Base-by-base conservation (phyloP, 768 basidiomycete species). In the Macrolepiota albuminosa region DNA sequence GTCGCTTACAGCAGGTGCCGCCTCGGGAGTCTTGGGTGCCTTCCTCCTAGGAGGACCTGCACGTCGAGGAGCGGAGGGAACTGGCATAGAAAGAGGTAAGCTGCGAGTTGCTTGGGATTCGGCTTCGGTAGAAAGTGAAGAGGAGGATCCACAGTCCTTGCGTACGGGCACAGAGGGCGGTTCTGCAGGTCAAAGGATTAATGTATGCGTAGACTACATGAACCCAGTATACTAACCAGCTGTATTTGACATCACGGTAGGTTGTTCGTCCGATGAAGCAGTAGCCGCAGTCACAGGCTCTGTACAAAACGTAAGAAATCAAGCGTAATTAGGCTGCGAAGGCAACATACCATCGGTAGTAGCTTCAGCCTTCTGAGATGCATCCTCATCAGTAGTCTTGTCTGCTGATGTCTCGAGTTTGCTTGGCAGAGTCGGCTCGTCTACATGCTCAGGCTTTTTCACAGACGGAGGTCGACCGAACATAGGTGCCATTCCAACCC, bases 401-500 rank as follows among this genome's bases (percentile, higher is more conserved):
- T 56, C 59, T 13, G 55, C 21, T 4, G 39, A 11, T 26, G 39
- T 37, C 37, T 39, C 52, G 16, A 40, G 16, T 53, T 16, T 37
- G 9, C 24, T 70, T 66, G n/a, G 46, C 60, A n/a, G 11, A 53
- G 37, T 40, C 26, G 66, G 58, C 56, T 75, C 73, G 57, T 74
- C 65, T 37, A 63, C 63, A 56, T 69, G 68, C 33, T 71, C 63
- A 60, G 67, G 65, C 56, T 68, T 76, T 67, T 72, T 75, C 31
- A 72, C 71, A 50, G 73, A 70, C 24, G 76, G 72, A 56, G 75
- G 74, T 61, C 78, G 78, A 14, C 83, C 86, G 72, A 91, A 86
- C 60, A 87, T 75, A 52, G 90, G 87, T 1, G 78, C 83, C 88
- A 96, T 89, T 4, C 91, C 91, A 26, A 93, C 76, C 57, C 87